Percentiles rank a stretch among this genome's conserved stretches.
Evolutionary conservation across 2,329 filamentous ascomycete species (phyloP).

Genomic region (Ascochyta viciae-villosae): DNA sequence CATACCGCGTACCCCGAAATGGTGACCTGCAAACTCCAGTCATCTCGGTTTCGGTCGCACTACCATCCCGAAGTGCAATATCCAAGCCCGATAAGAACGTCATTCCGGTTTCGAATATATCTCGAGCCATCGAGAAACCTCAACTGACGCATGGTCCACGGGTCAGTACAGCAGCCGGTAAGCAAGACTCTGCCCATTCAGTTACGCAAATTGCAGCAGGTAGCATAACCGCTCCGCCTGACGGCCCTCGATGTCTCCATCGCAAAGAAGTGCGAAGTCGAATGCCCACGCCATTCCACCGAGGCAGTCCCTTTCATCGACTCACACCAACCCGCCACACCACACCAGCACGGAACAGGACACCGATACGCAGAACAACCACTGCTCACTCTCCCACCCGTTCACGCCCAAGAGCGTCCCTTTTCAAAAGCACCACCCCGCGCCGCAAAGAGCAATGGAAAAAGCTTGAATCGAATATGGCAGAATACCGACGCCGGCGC

Average conservation of each 20-base stretch:
- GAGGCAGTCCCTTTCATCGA: not conserved
- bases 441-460: not conserved
- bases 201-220: not conserved
- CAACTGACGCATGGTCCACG: too few species aligned
- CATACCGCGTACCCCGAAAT: not conserved
- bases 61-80: not conserved
- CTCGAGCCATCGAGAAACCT: too few species aligned
- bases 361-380: not conserved
- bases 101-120: too few species aligned
- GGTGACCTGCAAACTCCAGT: not conserved
- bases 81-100: not conserved
- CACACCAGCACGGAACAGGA: not conserved
- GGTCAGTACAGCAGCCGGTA: too few species aligned
- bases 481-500: not conserved
- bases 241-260: not conserved
- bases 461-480: not conserved
- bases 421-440: not conserved
- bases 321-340: not conserved
- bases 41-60: not conserved
- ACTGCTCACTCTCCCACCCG: not conserved
- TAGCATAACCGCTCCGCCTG: not conserved
- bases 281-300: not conserved
- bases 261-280: not conserved
- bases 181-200: too few species aligned
- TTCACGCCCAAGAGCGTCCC: not conserved